Evolutionary conservation across 1,284 basidiomycete genomes (phyloP).

Genomic region (Somion occarium): DNA sequence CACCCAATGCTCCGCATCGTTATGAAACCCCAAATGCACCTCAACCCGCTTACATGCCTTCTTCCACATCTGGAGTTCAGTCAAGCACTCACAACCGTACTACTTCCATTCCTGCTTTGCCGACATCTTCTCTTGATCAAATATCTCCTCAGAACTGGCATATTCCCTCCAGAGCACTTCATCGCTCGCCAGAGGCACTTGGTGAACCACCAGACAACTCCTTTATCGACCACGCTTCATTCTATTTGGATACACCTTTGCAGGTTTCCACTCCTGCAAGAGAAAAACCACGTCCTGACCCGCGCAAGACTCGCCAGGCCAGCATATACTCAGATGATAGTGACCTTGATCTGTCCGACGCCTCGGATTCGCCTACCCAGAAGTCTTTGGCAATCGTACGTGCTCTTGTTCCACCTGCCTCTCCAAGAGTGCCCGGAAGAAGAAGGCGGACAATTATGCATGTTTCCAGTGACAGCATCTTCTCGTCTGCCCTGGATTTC

Average conservation of each 20-base stretch:
- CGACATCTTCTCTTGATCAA: constrained; percentile 17
- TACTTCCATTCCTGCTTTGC: constrained; percentile 21
- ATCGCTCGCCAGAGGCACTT: constrained; percentile 15
- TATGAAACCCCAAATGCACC: neutral
- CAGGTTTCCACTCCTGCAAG: constrained; percentile 29
- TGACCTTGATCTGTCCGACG: constrained; percentile 19
- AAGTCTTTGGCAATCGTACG: neutral
- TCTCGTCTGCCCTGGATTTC: constrained; percentile 31
- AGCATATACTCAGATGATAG: constrained; percentile 11
- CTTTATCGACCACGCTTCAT: constrained; percentile 21
- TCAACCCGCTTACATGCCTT: neutral
- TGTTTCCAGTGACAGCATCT: constrained; percentile 29
- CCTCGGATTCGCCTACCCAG: constrained; percentile 13
- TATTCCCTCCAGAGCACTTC: constrained; percentile 23
- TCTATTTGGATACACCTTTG: constrained; percentile 26
- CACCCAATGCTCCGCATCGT: neutral
- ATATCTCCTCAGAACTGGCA: constrained; percentile 27
- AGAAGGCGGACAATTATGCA: constrained; percentile 25
- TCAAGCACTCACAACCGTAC: constrained; percentile 20
- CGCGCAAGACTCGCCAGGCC: constrained; percentile 6
- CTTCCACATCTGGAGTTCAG: neutral
- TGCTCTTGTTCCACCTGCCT: constrained; percentile 8
- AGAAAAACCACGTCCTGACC: constrained; percentile 16
- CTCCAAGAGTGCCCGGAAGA: constrained; percentile 17
- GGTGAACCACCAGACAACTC: constrained; percentile 19